Conservation (phyloP, 2,329 filamentous ascomycete species). For the Trichoderma sp. region DNA sequence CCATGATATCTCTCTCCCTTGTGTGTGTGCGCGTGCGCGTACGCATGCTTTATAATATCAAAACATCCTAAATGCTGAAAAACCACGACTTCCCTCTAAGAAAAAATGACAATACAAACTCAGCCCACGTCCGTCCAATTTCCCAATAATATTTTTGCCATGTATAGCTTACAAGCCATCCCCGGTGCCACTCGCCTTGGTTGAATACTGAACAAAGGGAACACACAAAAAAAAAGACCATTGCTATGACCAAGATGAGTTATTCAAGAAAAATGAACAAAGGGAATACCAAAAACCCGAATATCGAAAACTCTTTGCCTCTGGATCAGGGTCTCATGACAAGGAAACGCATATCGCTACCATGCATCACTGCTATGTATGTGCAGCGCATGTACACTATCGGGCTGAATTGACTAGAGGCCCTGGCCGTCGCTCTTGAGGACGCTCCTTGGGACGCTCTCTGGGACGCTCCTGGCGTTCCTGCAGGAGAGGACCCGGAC, state of each 20-base stretch:
- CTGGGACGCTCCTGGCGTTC: conserved; percentile 24
- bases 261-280: conserved; percentile 5
- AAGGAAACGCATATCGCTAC: not conserved
- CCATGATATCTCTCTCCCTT: not conserved
- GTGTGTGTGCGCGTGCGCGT: not conserved
- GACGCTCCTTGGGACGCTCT: conserved; percentile 11
- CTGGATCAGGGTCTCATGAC: conserved; percentile 13
- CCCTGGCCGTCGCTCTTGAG: conserved; percentile 23
- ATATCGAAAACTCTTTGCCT: not conserved
- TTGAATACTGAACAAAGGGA: conserved; percentile 3
- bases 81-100: not conserved
- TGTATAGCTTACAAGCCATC: not conserved
- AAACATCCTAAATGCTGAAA: not conserved
- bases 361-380: not conserved
- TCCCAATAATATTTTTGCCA: not conserved
- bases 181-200: not conserved
- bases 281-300: not conserved
- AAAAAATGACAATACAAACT: not conserved
- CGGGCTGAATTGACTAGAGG: conserved; percentile 33
- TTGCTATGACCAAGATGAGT: not conserved
- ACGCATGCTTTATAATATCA: not conserved
- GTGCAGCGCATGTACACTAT: not conserved
- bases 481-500: conserved; percentile 4
- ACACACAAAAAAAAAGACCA: not conserved
- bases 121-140: not conserved